A percentile compares a stretch with the other conserved stretches of the same genome.
phyloP scores from a whole-genome alignment of 371 early-diverging fungal species.

The Coemansia sp. region DNA sequence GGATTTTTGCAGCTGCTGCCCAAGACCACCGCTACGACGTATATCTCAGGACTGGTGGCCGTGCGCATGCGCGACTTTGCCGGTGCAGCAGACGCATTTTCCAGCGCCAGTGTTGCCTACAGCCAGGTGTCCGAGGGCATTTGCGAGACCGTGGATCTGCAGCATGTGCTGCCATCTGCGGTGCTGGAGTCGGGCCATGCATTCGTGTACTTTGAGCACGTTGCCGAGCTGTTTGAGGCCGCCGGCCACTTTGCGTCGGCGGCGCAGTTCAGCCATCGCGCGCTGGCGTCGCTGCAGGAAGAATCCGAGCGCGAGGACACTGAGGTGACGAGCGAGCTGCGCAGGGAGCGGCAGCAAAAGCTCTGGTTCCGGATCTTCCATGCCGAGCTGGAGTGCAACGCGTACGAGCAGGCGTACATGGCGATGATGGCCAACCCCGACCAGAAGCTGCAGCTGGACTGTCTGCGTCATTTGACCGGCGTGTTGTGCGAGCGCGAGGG shows the following conservation, averaged over 20 bases:
- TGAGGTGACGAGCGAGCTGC: slow-evolving; percentile 2
- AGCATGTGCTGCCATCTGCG: slow-evolving; percentile 28
- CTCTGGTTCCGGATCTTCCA: slow-evolving; percentile 54
- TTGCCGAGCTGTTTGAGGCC: slow-evolving; percentile 51
- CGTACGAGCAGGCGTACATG: slow-evolving; percentile 52
- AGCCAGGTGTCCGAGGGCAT: slow-evolving; percentile 36
- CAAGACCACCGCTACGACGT: slow-evolving; percentile 36
- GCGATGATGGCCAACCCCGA: slow-evolving; percentile 53
- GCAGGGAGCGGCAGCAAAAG: slow-evolving; percentile 20
- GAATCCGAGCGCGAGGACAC: slow-evolving; percentile 13
- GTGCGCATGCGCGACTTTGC: slow-evolving; percentile 42
- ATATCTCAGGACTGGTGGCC: slow-evolving; percentile 39
- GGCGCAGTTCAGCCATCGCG: slow-evolving; percentile 47
- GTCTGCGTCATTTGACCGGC: slow-evolving; percentile 52
- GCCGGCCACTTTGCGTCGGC: slow-evolving; percentile 17
- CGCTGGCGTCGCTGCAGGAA: slow-evolving; percentile 35
- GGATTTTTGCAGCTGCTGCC: slow-evolving; percentile 34
- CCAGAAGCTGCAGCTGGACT: slow-evolving; percentile 45
- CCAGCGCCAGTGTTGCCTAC: slow-evolving; percentile 43
- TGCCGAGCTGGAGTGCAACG: slow-evolving; percentile 45
- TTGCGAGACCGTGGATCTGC: slow-evolving; percentile 31
- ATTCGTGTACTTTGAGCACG: slow-evolving; percentile 50
- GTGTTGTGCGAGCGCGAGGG: slow-evolving; percentile 50
- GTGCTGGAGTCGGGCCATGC: slow-evolving; percentile 24
- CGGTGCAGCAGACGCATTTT: slow-evolving; percentile 37